Evolutionary conservation across 1,139 yeast genomes (phyloP), one percentile per base, ranked within the genome.

Genomic region (Suhomyces bolitotheri): DNA sequence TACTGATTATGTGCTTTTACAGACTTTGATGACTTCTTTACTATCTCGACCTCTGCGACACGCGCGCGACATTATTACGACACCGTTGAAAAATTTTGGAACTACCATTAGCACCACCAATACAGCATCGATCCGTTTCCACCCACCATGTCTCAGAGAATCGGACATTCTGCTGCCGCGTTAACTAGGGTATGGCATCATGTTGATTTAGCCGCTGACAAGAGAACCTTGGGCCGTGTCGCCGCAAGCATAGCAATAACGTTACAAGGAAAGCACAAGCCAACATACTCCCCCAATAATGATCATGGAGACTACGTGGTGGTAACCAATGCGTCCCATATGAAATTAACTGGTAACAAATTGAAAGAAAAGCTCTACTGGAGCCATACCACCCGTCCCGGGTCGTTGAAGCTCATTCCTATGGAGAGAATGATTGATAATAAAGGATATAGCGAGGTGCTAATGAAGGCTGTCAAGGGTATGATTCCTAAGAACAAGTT

Each of bases 291-390:
- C 46, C 64, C 76, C 50, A 57, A 76, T 52, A 72, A 82, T 57
- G 99, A 92, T 64, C 81, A 83, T 49, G 99, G 99, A 9, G 99
- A 92, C 62, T 92, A 90, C 54, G 97, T 92, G 12, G 97, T 92
- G 12, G 97, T 92, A 2, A 86, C 97, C 9, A 92, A 92, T 66
- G 89, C 97, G 55, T 77, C 87, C 42, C 79, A 80, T 49, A 60
- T 94, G 51, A 81, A 80, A 51, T 73, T 84, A 12, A 82, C 96
- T 0, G 97, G 97, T 44, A 82, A 80, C 47, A 92, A 92, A 60
- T 60, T 90, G 58, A 67, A 80, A 40, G 83, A 90, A 40, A 90
- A 87, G 62, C 72, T 80, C n/a, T 92, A 92, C 66, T 83, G 96
- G 84, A 76, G 87, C 37, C 99, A 94, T 60, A 83, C 92, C 23